Base-by-base conservation (phyloP, 139 green algal genomes). In the Tetraselmis striata region DNA sequence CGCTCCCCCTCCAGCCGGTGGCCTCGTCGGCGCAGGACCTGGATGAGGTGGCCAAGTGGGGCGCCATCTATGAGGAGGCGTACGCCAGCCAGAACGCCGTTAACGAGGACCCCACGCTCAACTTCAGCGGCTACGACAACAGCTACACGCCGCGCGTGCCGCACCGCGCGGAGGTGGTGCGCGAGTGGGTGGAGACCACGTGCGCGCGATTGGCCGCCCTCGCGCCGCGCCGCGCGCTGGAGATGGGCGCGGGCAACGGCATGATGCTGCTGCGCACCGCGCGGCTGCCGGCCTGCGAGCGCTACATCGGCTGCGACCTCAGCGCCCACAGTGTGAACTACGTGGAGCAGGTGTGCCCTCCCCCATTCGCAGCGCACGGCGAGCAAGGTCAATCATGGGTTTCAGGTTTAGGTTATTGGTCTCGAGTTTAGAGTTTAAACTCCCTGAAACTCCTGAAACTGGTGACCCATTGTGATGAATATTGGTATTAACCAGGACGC, bases 121-220 rank as follows among this genome's bases (percentile, higher is more conserved):
- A 84, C 81, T 84, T 82, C 76, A 83, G 76, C 75, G 81, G 81
- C 18, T 84, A 84, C 75, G 81, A 84, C 81, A 84, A 84, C 74
- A 75, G 23, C 23, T 84, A 80, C 75, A 84, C 81, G 2, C 81
- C 81, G 0, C 45, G 59, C 25, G 76, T 84, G 26, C 58, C 59
- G 75, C 81, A 84, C 74, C 23, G 83, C 23, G 23, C 74, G 23
- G 32, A 32, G 27, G 58, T 82, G 18, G 59, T 84, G 24, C 58
- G 58, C 81, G 81, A 84, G 81, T 84, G 81, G 81, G 81, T 82
- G 28, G 81, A 84, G 58, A 30, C 29, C 75, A 84, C 81, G 23
- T 84, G 81, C 81, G 59, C 26, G 2, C 81, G 81, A 5, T 22
- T 81, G 5, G 77, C 77, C 2, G 77, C 26, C 25, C 59, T 84